These are phyloP conservation scores for Saccharomycopsis sp. DNA, from an alignment of 805 yeast species.

Conservation along the genomic window DNA sequence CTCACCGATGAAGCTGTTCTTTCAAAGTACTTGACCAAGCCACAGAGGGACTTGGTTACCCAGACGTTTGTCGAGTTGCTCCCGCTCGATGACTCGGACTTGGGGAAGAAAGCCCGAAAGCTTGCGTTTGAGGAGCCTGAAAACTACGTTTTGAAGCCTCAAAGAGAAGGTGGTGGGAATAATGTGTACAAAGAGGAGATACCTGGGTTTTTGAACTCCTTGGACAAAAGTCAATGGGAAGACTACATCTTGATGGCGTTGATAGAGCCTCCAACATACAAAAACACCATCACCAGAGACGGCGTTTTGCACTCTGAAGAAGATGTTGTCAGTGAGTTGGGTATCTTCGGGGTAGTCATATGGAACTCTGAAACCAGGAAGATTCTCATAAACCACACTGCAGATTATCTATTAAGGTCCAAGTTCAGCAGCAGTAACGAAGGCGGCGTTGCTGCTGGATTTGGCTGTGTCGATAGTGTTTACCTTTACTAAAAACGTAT, in stretches of 20 bases:
- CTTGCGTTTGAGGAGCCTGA: conserved; percentile 63
- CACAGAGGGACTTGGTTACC: conserved; percentile 29
- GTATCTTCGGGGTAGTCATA: conserved; percentile 76
- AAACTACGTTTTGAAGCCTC: conserved; percentile 85
- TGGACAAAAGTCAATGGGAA: conserved; percentile 70
- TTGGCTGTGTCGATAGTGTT: conserved; percentile 89
- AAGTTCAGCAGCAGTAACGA: conserved; percentile 83
- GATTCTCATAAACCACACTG: conserved; percentile 50
- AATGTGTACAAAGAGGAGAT: conserved; percentile 83
- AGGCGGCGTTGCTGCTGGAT: conserved; percentile 99
- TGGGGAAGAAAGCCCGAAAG: conserved; percentile 53
- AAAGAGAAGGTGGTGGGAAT: conserved; percentile 98
- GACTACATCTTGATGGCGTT: conserved; percentile 92
- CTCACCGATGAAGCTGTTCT: conserved; percentile 51
- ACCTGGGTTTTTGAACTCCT: conserved; percentile 52
- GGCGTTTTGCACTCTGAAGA: conserved; percentile 50
- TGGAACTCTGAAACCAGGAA: conserved; percentile 59
- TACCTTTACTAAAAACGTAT: no score
- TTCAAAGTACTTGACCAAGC: conserved; percentile 35
- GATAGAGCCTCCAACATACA: conserved; percentile 63
- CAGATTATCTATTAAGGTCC: conserved; percentile 84
- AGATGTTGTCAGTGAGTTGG: conserved; percentile 81
- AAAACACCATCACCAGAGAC: conserved; percentile 64
- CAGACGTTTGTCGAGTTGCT: conserved; percentile 76
- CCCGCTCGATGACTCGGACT: conserved; percentile 67